Evolutionary conservation across 129 eudicot species (phyloP).

Genomic region (Flaveria ramosissima): DNA sequence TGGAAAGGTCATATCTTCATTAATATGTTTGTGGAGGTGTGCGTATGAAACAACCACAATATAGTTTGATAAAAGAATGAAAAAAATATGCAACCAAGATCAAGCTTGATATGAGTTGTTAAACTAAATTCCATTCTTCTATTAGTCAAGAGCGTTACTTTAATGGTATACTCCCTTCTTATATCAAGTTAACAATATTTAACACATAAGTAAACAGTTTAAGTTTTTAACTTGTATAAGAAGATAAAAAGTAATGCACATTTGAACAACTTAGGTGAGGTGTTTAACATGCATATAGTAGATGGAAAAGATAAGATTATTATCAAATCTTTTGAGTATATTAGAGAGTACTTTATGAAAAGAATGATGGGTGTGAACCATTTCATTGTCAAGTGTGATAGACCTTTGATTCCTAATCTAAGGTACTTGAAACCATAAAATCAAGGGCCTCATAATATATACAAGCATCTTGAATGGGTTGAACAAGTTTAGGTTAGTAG

Average conservation of each 20-base stretch:
- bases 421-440: not conserved
- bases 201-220: no score
- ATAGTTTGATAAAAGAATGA: no score
- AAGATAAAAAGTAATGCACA: not conserved
- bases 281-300: not conserved
- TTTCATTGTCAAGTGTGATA: not conserved
- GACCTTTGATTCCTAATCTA: not conserved
- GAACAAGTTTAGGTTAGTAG: not conserved
- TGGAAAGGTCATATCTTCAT: no score
- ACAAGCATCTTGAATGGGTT: not conserved
- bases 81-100: no score
- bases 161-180: no score
- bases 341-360: not conserved
- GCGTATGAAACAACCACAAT: no score
- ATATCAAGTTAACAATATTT: no score
- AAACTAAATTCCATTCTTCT: no score
- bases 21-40: no score
- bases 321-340: not conserved
- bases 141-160: no score
- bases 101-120: no score
- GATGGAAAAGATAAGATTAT: not conserved
- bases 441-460: not conserved
- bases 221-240: no score
- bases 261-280: not conserved
- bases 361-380: not conserved